A percentile compares a stretch with the other conserved stretches of the same genome.
Evolutionary conservation across 2,329 filamentous ascomycete species (phyloP).

Genomic region (Trichoderma simmonsii): DNA sequence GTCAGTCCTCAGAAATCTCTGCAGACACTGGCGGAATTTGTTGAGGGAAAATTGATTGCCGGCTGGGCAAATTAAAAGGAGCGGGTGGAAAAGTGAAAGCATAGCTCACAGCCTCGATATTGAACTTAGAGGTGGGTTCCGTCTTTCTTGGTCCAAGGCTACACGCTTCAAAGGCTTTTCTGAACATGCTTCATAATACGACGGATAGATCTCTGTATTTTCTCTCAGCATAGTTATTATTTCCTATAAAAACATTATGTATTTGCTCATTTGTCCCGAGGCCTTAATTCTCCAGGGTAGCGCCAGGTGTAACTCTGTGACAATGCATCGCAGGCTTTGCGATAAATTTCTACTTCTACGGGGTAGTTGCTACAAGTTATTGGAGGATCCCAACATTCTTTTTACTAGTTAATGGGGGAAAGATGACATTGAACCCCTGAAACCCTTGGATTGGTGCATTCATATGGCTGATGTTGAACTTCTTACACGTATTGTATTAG

Average conservation of each 20-base stretch:
- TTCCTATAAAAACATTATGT: not conserved
- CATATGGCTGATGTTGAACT: not conserved
- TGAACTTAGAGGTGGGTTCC: slow-evolving; percentile 7
- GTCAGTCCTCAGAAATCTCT: slow-evolving; percentile 18
- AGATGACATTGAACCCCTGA: not conserved
- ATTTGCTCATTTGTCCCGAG: not conserved
- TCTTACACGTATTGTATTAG: not conserved
- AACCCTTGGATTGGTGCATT: not conserved
- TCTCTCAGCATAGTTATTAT: not conserved
- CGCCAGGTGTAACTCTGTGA: not conserved
- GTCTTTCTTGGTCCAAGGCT: not conserved
- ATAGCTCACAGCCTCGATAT: not conserved
- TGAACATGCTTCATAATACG: too few relatives aligned
- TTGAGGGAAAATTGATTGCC: not conserved
- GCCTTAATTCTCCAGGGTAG: not conserved
- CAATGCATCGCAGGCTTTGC: not conserved
- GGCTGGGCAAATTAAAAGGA: not conserved
- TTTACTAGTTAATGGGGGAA: not conserved
- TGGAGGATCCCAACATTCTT: not conserved
- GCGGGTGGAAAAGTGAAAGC: not conserved
- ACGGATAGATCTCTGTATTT: not conserved
- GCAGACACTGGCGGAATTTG: not conserved
- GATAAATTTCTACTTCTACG: not conserved
- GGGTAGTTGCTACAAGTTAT: not conserved
- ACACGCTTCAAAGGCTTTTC: not conserved